Base-by-base conservation (phyloP, 129 eudicot genomes). In the Mikania micrantha region DNA sequence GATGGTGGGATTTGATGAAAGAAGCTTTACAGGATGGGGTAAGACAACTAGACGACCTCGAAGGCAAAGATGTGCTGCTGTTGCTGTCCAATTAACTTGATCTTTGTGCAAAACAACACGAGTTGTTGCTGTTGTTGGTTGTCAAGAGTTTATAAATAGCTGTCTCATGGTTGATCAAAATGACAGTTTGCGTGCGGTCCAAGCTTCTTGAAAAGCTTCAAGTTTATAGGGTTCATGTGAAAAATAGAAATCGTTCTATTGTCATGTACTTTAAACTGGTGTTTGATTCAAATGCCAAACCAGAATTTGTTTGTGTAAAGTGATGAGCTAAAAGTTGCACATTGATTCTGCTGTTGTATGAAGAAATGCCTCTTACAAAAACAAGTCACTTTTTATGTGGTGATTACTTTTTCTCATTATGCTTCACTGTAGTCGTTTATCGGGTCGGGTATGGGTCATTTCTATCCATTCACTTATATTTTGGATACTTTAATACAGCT, bases 41-140 rank as follows among this genome's bases (percentile, higher is more conserved):
- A 94, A 89, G 80, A 89, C 95, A 16, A 81, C 97, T 12, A 84
- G 99, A 56, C 95, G 99, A 16, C 95, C 99, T 31, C 84, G 99
- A 15, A 71, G 99, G 48, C 99, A 94, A 72, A 79, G 99, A 61
- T 86, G 87, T 69, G 82, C 84, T 77, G 87, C 90, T 70, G 66
- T 85, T 49, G 68, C 88, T 52, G 82, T 88, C 44, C 77, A 81
- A 53, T 80, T 80, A 71, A 86, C 86, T 36, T 85, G 75, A 84
- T 64, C 64, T 72, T 77, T 60, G 68, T 60, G 69, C 64, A 78
- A 34, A 16, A 25, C 24, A 96, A n/a, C n/a, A 71, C 84, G 85
- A 75, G 78, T 85, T n/a, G 20, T 44, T n/a, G 50, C 50, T 59
- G 88, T 86, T 22, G 87, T 85, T 75, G 84, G 74, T 76, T 58